These are phyloP conservation scores for Hemerocallis citrina DNA, from an alignment of 106 monocot species.

Conservation along the genomic window DNA sequence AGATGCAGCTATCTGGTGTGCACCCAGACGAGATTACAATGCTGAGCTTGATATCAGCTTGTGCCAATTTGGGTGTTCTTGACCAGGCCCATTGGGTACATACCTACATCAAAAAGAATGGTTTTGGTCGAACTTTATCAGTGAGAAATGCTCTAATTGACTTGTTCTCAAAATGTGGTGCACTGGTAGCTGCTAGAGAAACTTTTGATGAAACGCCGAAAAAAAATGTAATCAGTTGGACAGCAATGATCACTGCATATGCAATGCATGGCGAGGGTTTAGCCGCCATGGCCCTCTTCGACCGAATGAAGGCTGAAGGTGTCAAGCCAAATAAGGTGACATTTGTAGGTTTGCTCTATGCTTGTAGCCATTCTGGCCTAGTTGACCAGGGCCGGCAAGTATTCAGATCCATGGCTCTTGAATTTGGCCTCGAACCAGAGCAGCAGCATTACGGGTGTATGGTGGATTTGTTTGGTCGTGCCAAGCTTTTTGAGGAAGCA, in stretches of 20 bases:
- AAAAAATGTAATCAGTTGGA: conserved; percentile 57
- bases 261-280: conserved; percentile 57
- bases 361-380: conserved; percentile 50
- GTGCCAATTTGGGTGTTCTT: conserved; percentile 49
- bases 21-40: conserved; percentile 47
- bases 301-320: conserved; percentile 24
- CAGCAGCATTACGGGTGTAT: conserved; percentile 74
- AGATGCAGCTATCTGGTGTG: conserved; percentile 30
- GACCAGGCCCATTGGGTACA: conserved; percentile 50
- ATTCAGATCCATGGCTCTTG: conserved; percentile 45
- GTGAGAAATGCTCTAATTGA: conserved; percentile 25
- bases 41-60: conserved; percentile 58
- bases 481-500: conserved; percentile 21
- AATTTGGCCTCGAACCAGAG: conserved; percentile 26
- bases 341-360: conserved; percentile 48
- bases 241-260: conserved; percentile 61
- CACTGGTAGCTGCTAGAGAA: conserved; percentile 1
- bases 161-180: conserved; percentile 50
- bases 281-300: conserved; percentile 39
- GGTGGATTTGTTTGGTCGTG: conserved; percentile 55
- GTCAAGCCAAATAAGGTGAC: conserved; percentile 40
- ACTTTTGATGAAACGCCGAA: conserved; percentile 57
- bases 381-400: conserved; percentile 36
- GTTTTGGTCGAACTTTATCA: conserved; percentile 12
- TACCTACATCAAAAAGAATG: conserved; percentile 19